phyloP scores from a whole-genome alignment of 2,329 filamentous ascomycete species.

The Hirsutella minnesotensis region DNA sequence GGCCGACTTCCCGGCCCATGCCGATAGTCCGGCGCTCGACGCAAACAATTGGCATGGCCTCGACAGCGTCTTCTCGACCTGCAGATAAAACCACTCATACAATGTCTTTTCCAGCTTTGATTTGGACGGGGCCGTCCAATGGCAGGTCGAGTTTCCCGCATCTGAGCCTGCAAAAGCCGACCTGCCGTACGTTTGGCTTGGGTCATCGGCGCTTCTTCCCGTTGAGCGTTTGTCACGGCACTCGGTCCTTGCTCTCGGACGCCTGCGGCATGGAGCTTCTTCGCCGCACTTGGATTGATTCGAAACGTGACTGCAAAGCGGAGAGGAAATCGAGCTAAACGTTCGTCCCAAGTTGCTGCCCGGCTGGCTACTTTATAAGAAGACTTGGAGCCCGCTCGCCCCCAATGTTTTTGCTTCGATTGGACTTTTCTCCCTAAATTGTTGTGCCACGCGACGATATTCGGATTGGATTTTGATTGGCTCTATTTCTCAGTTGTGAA shows the following conservation, averaged over 20 bases:
- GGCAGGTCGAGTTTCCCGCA: neutral
- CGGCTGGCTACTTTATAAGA: no score
- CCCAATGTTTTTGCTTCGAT: conserved; percentile 3
- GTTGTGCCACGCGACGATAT: no score
- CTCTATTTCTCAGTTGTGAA: no score
- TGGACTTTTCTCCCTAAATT: no score
- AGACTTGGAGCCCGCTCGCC: neutral
- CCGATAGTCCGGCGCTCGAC: neutral
- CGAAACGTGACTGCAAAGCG: no score
- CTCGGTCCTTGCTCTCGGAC: neutral
- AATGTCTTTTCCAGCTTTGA: neutral
- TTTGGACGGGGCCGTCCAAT: neutral
- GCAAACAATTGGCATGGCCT: neutral
- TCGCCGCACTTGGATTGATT: no score
- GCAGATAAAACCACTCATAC: neutral
- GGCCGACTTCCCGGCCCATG: neutral
- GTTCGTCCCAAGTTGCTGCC: no score
- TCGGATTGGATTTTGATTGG: no score
- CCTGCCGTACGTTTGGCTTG: neutral
- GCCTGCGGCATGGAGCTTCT: neutral
- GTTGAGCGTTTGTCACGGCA: neutral
- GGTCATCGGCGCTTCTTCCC: neutral
- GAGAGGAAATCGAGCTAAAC: no score
- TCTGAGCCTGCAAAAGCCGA: neutral
- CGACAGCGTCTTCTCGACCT: neutral